These are phyloP conservation scores for Camellia oleifera DNA, from an alignment of 179 eudicot species.

Conservation along the genomic window DNA sequence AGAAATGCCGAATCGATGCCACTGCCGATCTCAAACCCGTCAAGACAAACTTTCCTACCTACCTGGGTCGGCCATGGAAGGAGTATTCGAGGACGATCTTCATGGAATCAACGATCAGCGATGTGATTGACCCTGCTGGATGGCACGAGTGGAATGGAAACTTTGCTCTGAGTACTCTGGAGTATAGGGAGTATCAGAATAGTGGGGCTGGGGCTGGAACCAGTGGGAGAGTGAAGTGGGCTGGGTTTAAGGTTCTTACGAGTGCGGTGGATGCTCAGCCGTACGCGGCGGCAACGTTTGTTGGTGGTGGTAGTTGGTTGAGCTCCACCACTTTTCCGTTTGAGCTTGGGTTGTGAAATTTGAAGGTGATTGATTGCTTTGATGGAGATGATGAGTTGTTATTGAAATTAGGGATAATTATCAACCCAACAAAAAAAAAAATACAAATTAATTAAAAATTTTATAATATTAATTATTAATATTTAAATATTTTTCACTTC, in stretches of 20 bases:
- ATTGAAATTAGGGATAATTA: no score
- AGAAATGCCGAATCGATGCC: slow-evolving; percentile 51
- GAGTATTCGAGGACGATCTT: slow-evolving; percentile 14
- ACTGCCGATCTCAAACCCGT: slow-evolving; percentile 38
- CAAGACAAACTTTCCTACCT: slow-evolving; percentile 35
- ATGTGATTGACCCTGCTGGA: slow-evolving; percentile 48
- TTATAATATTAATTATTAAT: no score
- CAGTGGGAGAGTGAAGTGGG: slow-evolving; percentile 50
- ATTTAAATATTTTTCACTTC: no score
- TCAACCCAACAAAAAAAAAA: no score
- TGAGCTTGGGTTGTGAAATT: slow-evolving; percentile 26
- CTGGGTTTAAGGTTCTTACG: slow-evolving; percentile 53
- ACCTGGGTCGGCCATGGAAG: slow-evolving; percentile 78
- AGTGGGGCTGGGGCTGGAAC: slow-evolving; percentile 54
- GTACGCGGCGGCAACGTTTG: slow-evolving; percentile 54
- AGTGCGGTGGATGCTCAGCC: slow-evolving; percentile 44
- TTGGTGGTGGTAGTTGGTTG: slow-evolving; percentile 63
- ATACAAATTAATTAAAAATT: no score
- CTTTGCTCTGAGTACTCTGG: slow-evolving; percentile 47
- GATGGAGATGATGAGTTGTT: no score
- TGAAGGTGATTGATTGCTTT: no score
- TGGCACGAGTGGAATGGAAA: slow-evolving; percentile 66
- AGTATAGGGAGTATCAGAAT: slow-evolving; percentile 61
- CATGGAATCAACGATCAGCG: slow-evolving; percentile 54
- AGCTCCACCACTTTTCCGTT: slow-evolving; percentile 50